These are phyloP conservation scores for Naganishia cerealis DNA, from an alignment of 1,284 basidiomycete species.

Conservation along the genomic window DNA sequence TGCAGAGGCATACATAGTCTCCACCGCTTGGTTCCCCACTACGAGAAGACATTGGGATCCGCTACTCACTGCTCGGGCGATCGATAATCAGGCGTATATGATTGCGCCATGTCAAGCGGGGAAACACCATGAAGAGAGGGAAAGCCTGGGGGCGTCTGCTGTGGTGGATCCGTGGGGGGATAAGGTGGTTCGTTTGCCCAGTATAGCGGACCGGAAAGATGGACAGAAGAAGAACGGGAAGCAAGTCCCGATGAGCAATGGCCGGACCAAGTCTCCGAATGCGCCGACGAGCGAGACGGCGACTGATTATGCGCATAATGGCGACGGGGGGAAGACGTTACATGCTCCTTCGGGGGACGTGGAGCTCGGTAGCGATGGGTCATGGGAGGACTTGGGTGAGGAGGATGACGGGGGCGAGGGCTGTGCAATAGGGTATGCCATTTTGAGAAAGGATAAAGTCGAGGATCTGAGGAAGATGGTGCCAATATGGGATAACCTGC, in stretches of 20 bases:
- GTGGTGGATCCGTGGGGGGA: conserved; percentile 30
- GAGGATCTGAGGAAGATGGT: conserved; percentile 15
- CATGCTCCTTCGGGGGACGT: conserved; percentile 15
- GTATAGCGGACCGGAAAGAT: conserved; percentile 26
- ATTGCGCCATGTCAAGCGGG: conserved; percentile 25
- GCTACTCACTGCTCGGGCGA: conserved; percentile 24
- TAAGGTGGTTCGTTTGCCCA: conserved; percentile 24
- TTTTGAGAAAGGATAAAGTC: conserved; percentile 24
- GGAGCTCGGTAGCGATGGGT: conserved; percentile 12
- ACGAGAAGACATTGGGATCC: conserved; percentile 30
- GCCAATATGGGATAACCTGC: conserved; percentile 24
- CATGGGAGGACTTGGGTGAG: conserved; percentile 15
- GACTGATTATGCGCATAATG: conserved; percentile 14
- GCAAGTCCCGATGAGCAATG: neutral
- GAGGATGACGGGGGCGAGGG: conserved; percentile 26
- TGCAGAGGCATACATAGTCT: conserved; percentile 27
- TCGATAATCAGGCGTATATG: conserved; percentile 29
- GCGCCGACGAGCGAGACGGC: neutral
- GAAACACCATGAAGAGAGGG: conserved; percentile 16
- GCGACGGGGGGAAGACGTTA: neutral
- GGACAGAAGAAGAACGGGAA: conserved; percentile 17
- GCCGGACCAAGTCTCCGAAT: conserved; percentile 5
- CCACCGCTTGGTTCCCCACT: conserved; percentile 29
- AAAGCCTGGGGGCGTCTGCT: conserved; percentile 23
- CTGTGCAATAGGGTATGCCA: conserved; percentile 26